These are phyloP conservation scores for Hordeum marinum DNA, from an alignment of 176 grass and related monocot genomes.

Conservation along the genomic window DNA sequence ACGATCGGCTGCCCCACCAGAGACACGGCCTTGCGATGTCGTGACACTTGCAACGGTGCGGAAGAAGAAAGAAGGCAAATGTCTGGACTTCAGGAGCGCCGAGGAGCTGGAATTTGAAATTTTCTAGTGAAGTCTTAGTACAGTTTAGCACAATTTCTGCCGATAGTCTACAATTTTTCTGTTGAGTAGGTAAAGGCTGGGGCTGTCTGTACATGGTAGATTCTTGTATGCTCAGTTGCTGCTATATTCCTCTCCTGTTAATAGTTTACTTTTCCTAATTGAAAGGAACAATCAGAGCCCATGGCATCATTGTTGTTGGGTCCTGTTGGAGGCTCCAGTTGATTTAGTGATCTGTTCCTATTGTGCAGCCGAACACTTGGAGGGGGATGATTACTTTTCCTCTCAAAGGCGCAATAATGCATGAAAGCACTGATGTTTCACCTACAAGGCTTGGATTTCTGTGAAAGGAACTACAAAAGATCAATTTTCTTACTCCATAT, in stretches of 20 bases:
- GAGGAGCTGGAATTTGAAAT: constrained; percentile 68
- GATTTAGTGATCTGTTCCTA: neutral
- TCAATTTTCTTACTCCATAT: no score
- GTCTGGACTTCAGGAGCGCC: constrained; percentile 46
- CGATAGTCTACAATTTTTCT: constrained; percentile 26
- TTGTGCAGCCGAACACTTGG: neutral
- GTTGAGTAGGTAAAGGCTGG: constrained; percentile 35
- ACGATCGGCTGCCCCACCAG: constrained; percentile 52
- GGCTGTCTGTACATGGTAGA: constrained; percentile 52
- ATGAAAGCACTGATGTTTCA: neutral
- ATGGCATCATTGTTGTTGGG: constrained; percentile 26
- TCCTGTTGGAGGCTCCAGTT: neutral
- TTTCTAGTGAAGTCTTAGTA: constrained; percentile 40
- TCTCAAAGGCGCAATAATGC: neutral
- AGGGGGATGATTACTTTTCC: neutral
- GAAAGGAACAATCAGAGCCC: constrained; percentile 29
- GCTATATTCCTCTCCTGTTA: constrained; percentile 36
- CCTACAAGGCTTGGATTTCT: neutral
- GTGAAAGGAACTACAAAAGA: neutral
- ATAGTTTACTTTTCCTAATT: constrained; percentile 30
- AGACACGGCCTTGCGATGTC: constrained; percentile 46
- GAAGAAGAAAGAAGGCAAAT: constrained; percentile 76
- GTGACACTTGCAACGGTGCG: constrained; percentile 26
- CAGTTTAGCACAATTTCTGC: constrained; percentile 24
- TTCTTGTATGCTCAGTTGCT: constrained; percentile 38